Conservation (phyloP, 1,139 yeast genomes). For the Taphrina confusa region DNA sequence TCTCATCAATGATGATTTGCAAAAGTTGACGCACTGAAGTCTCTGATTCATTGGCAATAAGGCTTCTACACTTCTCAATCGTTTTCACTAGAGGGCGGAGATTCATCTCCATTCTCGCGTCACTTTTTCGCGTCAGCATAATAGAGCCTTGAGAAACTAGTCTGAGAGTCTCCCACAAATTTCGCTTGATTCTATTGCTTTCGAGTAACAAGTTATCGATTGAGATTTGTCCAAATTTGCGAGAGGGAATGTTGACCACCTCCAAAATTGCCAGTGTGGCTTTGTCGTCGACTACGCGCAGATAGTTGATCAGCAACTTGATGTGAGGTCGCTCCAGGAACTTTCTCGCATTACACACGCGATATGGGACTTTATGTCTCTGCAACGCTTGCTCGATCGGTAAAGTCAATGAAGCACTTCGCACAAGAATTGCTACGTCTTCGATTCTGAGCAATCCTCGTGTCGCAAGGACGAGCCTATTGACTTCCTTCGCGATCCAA, state of each 20-base stretch:
- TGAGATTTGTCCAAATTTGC: slow-evolving; percentile 71
- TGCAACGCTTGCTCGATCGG: slow-evolving; percentile 64
- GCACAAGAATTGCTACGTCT: slow-evolving; percentile 70
- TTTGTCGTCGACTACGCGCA: slow-evolving; percentile 60
- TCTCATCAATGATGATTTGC: slow-evolving; percentile 13
- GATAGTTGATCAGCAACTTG: slow-evolving; percentile 59
- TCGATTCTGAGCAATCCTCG: slow-evolving; percentile 48
- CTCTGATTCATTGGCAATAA: not conserved
- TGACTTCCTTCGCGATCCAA: slow-evolving; percentile 60
- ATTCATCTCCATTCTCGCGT: not conserved
- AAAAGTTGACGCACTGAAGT: slow-evolving; percentile 4
- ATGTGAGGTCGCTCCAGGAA: slow-evolving; percentile 82
- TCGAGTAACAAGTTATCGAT: slow-evolving; percentile 45
- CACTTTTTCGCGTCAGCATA: slow-evolving; percentile 25
- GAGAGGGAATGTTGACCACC: slow-evolving; percentile 60
- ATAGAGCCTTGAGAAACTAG: slow-evolving; percentile 36
- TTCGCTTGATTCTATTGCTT: slow-evolving; percentile 32
- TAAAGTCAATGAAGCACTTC: slow-evolving; percentile 62
- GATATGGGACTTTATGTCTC: slow-evolving; percentile 60
- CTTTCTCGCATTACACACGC: slow-evolving; percentile 67
- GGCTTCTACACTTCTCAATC: not conserved
- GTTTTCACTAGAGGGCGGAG: not conserved
- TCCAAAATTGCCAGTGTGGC: slow-evolving; percentile 64
- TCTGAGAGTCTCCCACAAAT: slow-evolving; percentile 38
- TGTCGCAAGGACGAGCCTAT: slow-evolving; percentile 42